Base-by-base conservation (phyloP, 495 filamentous ascomycete genomes). In the Penicillium malachiteum region DNA sequence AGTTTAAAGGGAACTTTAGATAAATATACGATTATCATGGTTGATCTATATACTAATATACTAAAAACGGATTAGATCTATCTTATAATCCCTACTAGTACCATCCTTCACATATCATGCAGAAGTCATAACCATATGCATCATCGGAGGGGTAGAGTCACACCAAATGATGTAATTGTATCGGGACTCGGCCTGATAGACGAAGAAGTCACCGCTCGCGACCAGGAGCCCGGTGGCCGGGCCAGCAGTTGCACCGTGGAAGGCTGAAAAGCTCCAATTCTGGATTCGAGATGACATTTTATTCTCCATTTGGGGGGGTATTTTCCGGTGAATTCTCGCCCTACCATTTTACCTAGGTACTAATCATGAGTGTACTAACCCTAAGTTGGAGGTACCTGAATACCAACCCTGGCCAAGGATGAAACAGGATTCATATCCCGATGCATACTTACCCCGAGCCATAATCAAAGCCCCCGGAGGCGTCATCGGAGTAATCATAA, bases 171-270 rank as follows among this genome's bases (percentile, higher is more conserved):
- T 52, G 53, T 48, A 49, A 59, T 59, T 40, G 55, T 39, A 30
- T 41, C 49, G 52, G 52, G 49, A 55, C 55, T 59, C 53, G 53
- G 60, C 43, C 52, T 63, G 33, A 56, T 58, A 30, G 34, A 33
- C 47, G 42, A 13, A 30, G 38, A 37, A 45, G 37, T 14, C 50
- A 54, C 45, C 50, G 50, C 34, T 50, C 31, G 42, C 44, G 41
- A 58, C 59, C 37, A 58, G 52, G 45, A 63, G 55, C 52, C 60
- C 56, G 60, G 58, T 54, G 45, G 50, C 17, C 18, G 57, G 57
- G 42, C 34, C 18, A 42, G 46, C 16, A 56, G 60, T 63, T 56
- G 53, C 52, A 58, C 56, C 56, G 49, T 40, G 48, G 35, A 49
- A 39, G 35, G 48, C 48, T 50, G 48, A 50, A 39, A 31, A 37